These are phyloP conservation scores for Cercospora sojina DNA, from an alignment of 2,329 filamentous ascomycete genomes.

Conservation along the genomic window DNA sequence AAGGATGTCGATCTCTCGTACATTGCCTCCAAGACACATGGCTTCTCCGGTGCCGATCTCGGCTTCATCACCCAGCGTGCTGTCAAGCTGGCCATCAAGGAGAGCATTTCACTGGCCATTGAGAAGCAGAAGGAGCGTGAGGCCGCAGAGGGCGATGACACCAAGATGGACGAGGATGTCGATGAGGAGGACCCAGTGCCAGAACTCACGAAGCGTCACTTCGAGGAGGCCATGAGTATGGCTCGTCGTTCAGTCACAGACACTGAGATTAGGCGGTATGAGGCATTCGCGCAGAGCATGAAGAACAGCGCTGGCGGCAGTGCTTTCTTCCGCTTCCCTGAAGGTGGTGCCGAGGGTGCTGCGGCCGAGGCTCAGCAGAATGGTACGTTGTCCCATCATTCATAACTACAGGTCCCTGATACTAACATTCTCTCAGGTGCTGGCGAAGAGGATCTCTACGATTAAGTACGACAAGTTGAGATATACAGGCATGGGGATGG, in stretches of 20 bases:
- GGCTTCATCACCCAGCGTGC: constrained; percentile 98
- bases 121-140: constrained; percentile 87
- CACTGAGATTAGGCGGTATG: constrained; percentile 96
- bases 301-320: constrained; percentile 95
- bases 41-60: constrained; percentile 98
- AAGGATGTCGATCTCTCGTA: constrained; percentile 81
- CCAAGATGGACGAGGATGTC: constrained; percentile 76
- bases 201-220: constrained; percentile 92
- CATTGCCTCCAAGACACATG: constrained; percentile 96
- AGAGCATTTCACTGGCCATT: constrained; percentile 85
- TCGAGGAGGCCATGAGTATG: constrained; percentile 97
- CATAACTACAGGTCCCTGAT: constrained; percentile 19
- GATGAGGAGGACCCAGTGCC: constrained; percentile 86
- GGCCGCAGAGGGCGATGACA: constrained; percentile 65
- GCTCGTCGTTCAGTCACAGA: constrained; percentile 92
- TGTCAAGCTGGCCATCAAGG: constrained; percentile 99
- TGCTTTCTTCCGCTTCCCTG: constrained; percentile 90
- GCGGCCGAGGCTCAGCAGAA: constrained; percentile 38
- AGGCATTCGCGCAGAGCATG: constrained; percentile 98
- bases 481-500: constrained; percentile 11
- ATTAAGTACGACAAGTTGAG: constrained; percentile 54
- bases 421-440: constrained; percentile 63
- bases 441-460: constrained; percentile 95
- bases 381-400: constrained; percentile 33
- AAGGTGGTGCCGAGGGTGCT: constrained; percentile 53